Base-by-base conservation (phyloP, 257 asterid species). In the Jasminum sambac region DNA sequence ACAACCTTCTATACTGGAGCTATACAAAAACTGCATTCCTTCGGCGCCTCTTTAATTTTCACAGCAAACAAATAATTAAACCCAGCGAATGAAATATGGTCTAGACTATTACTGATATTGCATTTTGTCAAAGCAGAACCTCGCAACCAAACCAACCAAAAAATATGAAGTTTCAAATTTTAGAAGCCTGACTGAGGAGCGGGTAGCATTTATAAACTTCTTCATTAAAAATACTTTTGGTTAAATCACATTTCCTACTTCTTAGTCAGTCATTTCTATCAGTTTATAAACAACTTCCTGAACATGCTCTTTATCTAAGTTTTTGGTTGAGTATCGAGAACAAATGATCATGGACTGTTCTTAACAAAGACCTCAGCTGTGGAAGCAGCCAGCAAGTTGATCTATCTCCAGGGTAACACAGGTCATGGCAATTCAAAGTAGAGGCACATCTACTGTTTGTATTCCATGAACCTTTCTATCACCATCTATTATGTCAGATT, bases 21-120 rank as follows among this genome's bases (percentile, higher is more conserved):
- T 48, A 23, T 46, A 48, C 58, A 17, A 48, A 46, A 23, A 48
- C 58, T 48, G 58, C 58, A 48, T 48, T 48, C 25, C 58, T 48
- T 48, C 58, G 6, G 58, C 58, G 11, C 58, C 58, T 48, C 58
- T 16, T 48, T 48, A 48, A 7, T 48, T 46, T 48, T 48, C 23
- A n/a, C 58, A 48, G 58, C 24, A 48, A 48, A 48, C 17, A 48
- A 48, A 48, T 17, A 48, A 48, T 48, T 21, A 48, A 48, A 48
- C 58, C 58, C 24, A 17, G 8, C 0, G 10, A 16, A 17, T 16
- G 12, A n/a, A 48, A 48, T 48, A 48, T 23, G 8, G 6, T 48
- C 58, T 17, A 48, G 25, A 48, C n/a, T 48, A 48, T 48, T n/a
- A 17, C 58, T 1, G 25, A 48, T 16, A 48, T 48, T n/a, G 17